Conservation (phyloP, 331 rosid genomes). For the Phaseolus coccineus region DNA sequence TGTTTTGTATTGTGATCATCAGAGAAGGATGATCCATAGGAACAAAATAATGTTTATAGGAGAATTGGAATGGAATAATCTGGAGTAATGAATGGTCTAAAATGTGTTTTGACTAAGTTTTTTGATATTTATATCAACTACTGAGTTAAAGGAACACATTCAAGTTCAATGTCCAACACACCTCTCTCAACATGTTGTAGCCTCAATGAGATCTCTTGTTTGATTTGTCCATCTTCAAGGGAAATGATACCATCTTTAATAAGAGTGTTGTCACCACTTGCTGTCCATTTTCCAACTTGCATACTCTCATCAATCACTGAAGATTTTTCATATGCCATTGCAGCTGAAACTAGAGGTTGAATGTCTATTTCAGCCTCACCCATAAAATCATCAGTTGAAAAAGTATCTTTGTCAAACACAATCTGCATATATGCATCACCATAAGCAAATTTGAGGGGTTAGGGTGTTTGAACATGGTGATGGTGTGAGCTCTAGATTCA, state of each 20-base stretch:
- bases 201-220: conserved; percentile 71
- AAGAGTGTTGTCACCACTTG: conserved; percentile 68
- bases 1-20: conserved; percentile 20
- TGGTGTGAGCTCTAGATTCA: too few relatives aligned
- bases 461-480: too few relatives aligned
- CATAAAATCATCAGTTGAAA: conserved; percentile 90
- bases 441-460: too few relatives aligned
- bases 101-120: neutral
- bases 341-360: conserved; percentile 82
- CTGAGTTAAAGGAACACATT: conserved; percentile 95
- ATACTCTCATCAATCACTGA: conserved; percentile 43
- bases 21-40: conserved; percentile 35
- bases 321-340: conserved; percentile 75
- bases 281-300: conserved; percentile 76
- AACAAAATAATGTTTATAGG: conserved; percentile 37
- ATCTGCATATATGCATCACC: conserved; percentile 54
- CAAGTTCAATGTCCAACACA: conserved; percentile 80
- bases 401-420: conserved; percentile 91
- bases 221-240: conserved; percentile 74
- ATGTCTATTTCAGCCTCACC: conserved; percentile 98
- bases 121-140: conserved; percentile 38
- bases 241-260: conserved; percentile 72
- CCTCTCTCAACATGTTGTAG: conserved; percentile 92
- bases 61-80: conserved; percentile 11
- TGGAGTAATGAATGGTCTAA: conserved; percentile 11